Percentiles rank a stretch among this genome's conserved stretches.
phyloP scores from a whole-genome alignment of 169 alveolate genomes.

The Plasmodium billcollinsi region DNA sequence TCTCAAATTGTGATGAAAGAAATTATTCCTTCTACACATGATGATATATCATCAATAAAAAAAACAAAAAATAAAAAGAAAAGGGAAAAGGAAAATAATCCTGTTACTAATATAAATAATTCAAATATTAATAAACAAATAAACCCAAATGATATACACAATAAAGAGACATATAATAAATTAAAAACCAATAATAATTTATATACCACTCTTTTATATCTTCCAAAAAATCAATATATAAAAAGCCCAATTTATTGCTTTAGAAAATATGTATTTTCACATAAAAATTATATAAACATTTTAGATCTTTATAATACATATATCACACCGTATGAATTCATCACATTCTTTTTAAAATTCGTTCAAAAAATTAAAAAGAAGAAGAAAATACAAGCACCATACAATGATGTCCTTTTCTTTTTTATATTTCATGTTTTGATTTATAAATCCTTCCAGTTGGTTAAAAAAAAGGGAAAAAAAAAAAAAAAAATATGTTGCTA shows the following conservation, averaged over 20 bases:
- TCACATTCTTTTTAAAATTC: slow-evolving; percentile 55
- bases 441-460: slow-evolving; percentile 23
- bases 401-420: slow-evolving; percentile 34
- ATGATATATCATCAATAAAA: too few species aligned
- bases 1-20: too few species aligned
- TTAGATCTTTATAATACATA: slow-evolving; percentile 30
- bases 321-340: slow-evolving; percentile 58
- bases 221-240: slow-evolving; percentile 4
- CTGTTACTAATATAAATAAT: too few species aligned
- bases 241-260: slow-evolving; percentile 13
- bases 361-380: slow-evolving; percentile 28
- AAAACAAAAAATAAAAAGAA: too few species aligned
- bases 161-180: too few species aligned
- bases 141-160: too few species aligned
- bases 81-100: too few species aligned
- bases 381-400: slow-evolving; percentile 33
- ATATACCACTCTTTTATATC: too few species aligned
- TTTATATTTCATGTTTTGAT: slow-evolving; percentile 51
- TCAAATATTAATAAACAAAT: too few species aligned
- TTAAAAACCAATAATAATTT: too few species aligned
- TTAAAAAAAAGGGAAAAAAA: slow-evolving; percentile 13
- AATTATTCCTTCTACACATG: too few species aligned
- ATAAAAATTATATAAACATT: slow-evolving; percentile 58
- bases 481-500: neutral
- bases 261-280: slow-evolving; percentile 13